phyloP scores from a whole-genome alignment of 495 filamentous ascomycete genomes.

The Aspergillus asperescens region DNA sequence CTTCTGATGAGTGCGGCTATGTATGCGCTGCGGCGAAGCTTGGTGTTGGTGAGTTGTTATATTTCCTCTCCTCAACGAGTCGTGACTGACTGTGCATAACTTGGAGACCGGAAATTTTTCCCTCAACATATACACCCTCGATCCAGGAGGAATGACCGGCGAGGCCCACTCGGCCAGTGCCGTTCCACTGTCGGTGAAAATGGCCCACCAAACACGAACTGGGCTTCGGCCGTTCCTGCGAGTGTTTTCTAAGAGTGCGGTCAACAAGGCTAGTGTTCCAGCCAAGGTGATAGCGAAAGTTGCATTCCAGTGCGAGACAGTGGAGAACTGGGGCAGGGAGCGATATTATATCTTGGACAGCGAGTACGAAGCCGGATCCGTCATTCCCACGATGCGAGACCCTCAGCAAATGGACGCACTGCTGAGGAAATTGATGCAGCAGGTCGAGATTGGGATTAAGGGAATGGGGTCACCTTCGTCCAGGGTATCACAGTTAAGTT shows the following conservation, averaged over 20 bases:
- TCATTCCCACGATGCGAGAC: constrained; percentile 32
- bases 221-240: constrained; percentile 35
- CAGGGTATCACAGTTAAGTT: constrained; percentile 20
- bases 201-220: constrained; percentile 35
- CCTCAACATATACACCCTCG: constrained; percentile 39
- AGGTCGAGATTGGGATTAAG: constrained; percentile 29
- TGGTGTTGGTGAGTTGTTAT: constrained; percentile 31
- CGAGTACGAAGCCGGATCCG: constrained; percentile 40
- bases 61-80: constrained; percentile 1
- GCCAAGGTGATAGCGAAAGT: constrained; percentile 39
- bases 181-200: constrained; percentile 30
- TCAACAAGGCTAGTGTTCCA: constrained; percentile 38
- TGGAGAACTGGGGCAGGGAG: constrained; percentile 33
- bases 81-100: background rate
- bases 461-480: constrained; percentile 29
- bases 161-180: constrained; percentile 25
- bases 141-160: constrained; percentile 36
- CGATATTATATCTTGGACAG: constrained; percentile 38
- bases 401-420: constrained; percentile 26
- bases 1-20: constrained; percentile 36
- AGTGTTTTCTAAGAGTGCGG: constrained; percentile 37
- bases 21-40: constrained; percentile 40
- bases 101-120: constrained; percentile 33
- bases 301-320: constrained; percentile 33
- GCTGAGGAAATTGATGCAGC: constrained; percentile 33